Base-by-base conservation (phyloP, 306 rosid species). In the Castanea crenata region DNA sequence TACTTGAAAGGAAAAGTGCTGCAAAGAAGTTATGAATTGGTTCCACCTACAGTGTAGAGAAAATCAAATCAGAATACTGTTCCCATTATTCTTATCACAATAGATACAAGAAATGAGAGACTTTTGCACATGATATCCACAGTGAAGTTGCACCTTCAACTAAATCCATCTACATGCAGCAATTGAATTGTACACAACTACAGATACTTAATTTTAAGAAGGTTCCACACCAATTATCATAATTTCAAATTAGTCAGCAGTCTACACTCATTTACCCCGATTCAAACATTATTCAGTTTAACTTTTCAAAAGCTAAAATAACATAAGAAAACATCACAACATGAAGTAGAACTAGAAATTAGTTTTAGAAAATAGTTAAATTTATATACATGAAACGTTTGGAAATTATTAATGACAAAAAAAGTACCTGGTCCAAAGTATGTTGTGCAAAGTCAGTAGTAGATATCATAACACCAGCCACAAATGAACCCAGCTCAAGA, bases 1-100 rank as follows among this genome's bases (percentile, higher is more conserved):
- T 95, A 88, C 99, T 93, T 38, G 99, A 93, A 79, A 95, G 97
- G 88, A 95, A 95, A 77, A 95, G 95, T 82, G 99, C 99, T 51
- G 99, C 98, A 87, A 95, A 95, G 25, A 95, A 88, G 83, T 95
- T 95, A 54, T 98, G 99, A 71, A 95, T 91, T 69, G 99, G 98
- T 80, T 95, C 99, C 90, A 95, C 98, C 99, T 95, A 68, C 76
- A 85, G 83, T 59, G 73, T 23, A 81, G 73, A 70, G 61, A 74
- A 77, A 79, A 68, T 80, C 70, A 69, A 34, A 20, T 73, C 73
- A 80, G 74, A 78, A 74, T 27, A 59, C 20, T 20, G 46, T 44
- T 75, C 56, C 55, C 19, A 64, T 32, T 27, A 79, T 49, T 85
- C 61, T 61, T 72, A 75, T 71, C 27, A 80, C 44, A 74, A 71